Evolutionary conservation across 2,329 filamentous ascomycete genomes (phyloP), one percentile per base, ranked within the genome.

Genomic region (Exophiala xenobiotica): DNA sequence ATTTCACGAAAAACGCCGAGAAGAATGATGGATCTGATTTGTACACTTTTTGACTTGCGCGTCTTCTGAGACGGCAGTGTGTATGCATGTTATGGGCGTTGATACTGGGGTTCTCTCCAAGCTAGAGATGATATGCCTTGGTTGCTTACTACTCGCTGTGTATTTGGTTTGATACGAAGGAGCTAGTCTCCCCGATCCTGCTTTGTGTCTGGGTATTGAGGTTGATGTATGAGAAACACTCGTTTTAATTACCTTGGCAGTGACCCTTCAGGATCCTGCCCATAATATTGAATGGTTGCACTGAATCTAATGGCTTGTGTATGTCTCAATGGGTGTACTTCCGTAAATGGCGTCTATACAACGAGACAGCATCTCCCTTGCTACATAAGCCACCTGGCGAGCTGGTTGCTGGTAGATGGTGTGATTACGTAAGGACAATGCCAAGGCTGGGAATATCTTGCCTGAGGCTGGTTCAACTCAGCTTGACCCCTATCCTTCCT

Each of bases 21-120:
- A 54, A 57, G 54, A 57, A 53, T 50, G 54, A 57, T 51, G 49
- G 54, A 54, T 41, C 24, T 41, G 54, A 38, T 40, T 53, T 58
- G 55, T 58, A 58, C 49, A 55, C 49, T 58, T 55, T 55, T 39
- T 38, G 45, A 37, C 46, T 39, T 49, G 40, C 24, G 49, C 24
- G 46, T n/a, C 35, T 22, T 16, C 29, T 46, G 49, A 47, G 29
- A 35, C 42, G 40, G 19, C 14, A 19, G 19, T 26, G 46, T 51
- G 55, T 26, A 51, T 53, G 46, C 37, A 49, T 49, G 14, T 22
- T 18, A 46, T 37, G 40, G 52, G 52, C 27, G 24, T 48, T 52
- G 42, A 23, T 27, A 46, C 40, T 42, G 31, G 23, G 24, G 47
- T 46, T 40, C 40, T 43, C 16, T 26, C 40, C 40, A 47, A 46